Evolutionary conservation across 2,329 filamentous ascomycete species (phyloP), one percentile per base, ranked within the genome.

Genomic region (Curvularia spicifera): DNA sequence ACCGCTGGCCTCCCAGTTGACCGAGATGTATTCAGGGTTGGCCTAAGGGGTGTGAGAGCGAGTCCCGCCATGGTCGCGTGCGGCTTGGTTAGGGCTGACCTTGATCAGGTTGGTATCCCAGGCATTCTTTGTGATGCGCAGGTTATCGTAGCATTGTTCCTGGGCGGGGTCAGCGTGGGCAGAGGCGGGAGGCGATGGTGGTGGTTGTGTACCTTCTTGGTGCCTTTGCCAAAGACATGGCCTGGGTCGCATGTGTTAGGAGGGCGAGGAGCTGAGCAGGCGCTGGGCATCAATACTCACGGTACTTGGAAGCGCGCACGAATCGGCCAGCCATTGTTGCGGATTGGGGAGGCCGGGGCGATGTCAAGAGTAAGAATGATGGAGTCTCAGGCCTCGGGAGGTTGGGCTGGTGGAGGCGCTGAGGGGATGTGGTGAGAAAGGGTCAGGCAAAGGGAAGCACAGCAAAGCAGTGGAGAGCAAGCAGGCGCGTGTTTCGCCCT

Each of bases 71-170:
- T 68, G 68, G 71, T 71, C 69, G 70, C 63, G 64, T 70, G 65
- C 60, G 51, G 57, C 50, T 46, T 60, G 51, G 15, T 12, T 28
- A 5, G 5, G 42, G 76, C 84, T 78, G 79, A 96, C 93, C 89
- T 98, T 98, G 81, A 98, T 86, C 75, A 99, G 83, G 82, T 99
- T 99, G 73, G 93, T 97, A 79, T 99, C 95, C 95, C 95, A 99
- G 55, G 95, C 95, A 88, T 99, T 99, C 80, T 90, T 91, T 75
- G 93, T 97, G 79, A 99, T 92, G 77, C 92, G 91, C 69, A 99
- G 83, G 80, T 98, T 98, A 80, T 99, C 95, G 82, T 98, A 99
- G 84, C 93, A 97, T 85, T 91, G 91, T 79, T 99, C 95, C 86
- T 88, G 58, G 7, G 18, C 1, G 0, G 13, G 39, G 57, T 74